Base-by-base conservation (phyloP, 192 early-diverging fungal genomes). In the Coemansia sp. region DNA sequence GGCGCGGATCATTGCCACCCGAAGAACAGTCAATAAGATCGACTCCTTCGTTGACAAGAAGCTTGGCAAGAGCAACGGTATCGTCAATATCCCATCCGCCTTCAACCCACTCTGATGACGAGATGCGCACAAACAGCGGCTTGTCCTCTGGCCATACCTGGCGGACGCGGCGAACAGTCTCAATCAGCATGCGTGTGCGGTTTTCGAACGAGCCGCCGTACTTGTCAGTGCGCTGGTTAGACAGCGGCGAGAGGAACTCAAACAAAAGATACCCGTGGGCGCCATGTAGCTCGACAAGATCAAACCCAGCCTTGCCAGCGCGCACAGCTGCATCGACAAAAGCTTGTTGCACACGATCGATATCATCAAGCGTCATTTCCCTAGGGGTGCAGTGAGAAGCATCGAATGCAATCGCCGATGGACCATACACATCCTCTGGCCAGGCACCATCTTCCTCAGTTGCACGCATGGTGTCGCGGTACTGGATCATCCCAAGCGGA, bases 151-250 rank as follows among this genome's bases (percentile, higher is more conserved):
- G 90, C 90, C 91, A 93, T 38, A 84, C 82, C 7, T 60, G 44
- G 25, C 91, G 85, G 8, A 90, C 81, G 0, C 64, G 67, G 15
- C 66, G 53, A 22, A 86, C 66, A 0, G 87, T 80, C 67, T 95
- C 92, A 0, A 92, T 39, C 25, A 87, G 66, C 53, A 93, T 87
- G 0, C 91, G 86, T 17, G 81, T 78, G 52, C 94, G 85, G 80
- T 97, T 96, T 59, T 94, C 90, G 33, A 95, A 85, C 1, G 86
- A 86, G 0, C 96, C 94, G 30, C 94, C 96, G 63, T 94, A 98
- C 45, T 88, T 54, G 66, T 98, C 96, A 0, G 91, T 94, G 56
- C 96, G 86, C 22, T 82, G 43, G 77, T 98, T 97, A 57, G 87
- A 78, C 22, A 91, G 50, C 8, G 90, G 87, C 11, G 87, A 89